phyloP scores from a whole-genome alignment of 345 rosid species.

The Eucalyptus cloeziana region DNA sequence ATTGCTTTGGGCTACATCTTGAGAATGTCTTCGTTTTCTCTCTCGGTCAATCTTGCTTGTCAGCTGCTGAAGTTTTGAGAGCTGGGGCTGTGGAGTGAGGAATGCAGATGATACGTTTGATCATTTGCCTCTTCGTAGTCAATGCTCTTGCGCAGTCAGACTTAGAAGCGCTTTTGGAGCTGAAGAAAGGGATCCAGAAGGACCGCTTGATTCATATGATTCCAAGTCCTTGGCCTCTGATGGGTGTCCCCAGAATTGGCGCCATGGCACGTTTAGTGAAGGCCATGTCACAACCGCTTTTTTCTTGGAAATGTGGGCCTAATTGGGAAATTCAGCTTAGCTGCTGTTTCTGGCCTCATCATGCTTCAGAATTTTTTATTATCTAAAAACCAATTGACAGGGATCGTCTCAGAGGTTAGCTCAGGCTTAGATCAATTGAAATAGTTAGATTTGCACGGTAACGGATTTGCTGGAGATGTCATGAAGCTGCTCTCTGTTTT shows the following conservation, averaged over 20 bases:
- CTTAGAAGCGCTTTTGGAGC: constrained; percentile 59
- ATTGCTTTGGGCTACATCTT: background rate
- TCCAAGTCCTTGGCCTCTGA: constrained; percentile 45
- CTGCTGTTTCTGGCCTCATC: constrained; percentile 32
- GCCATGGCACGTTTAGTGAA: constrained; percentile 36
- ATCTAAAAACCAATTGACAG: constrained; percentile 44
- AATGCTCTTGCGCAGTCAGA: constrained; percentile 43
- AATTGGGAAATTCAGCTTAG: constrained; percentile 57
- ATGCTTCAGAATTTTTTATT: constrained; percentile 53
- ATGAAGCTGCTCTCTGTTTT: constrained; percentile 43
- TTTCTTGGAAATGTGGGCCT: constrained; percentile 44
- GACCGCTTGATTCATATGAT: constrained; percentile 71
- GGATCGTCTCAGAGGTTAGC: constrained; percentile 51
- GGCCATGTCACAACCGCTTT: constrained; percentile 37
- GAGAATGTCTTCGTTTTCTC: background rate
- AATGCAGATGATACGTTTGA: constrained; percentile 46
- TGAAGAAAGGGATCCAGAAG: constrained; percentile 49
- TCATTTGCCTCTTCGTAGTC: constrained; percentile 10
- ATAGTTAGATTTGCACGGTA: constrained; percentile 48
- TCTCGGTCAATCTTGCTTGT: background rate
- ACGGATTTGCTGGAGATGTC: constrained; percentile 59
- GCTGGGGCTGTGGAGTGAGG: constrained; percentile 6
- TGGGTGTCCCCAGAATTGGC: constrained; percentile 66
- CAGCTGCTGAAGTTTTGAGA: background rate
- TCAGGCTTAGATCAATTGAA: constrained; percentile 35